Evolutionary conservation across 257 asterid species (phyloP), one percentile per base, ranked within the genome.

Genomic region (Ilex asprella): DNA sequence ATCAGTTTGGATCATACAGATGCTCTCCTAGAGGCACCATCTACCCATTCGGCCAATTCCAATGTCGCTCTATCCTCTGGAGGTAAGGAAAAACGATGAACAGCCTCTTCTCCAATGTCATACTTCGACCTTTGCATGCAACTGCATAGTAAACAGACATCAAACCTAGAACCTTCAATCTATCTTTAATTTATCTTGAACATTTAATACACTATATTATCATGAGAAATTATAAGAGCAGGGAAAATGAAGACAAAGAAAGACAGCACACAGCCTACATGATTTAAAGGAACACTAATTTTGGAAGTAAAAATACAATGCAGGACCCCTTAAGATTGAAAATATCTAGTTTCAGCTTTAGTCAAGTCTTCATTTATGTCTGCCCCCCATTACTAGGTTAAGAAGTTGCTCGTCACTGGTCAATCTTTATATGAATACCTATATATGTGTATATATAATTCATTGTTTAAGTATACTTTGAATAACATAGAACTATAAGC

Each of bases 71-170:
- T 92, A 82, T 92, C 97, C 83, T 92, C 99, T 49, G 95, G 91
- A 68, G 99, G 82, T 70, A 92, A 75, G 66, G 99, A 85, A 74
- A 86, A 92, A 69, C 99, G 97, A 73, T 86, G 81, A 70, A 92
- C 87, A 32, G 97, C 96, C 79, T 92, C 96, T 71, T 76, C 99
- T 46, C 99, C 99, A 30, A 92, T 85, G 81, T 92, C 99, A 79
- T 78, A 92, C 73, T 92, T 87, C 50, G 95, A 94, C 79, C 89
- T 91, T 71, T 92, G 99, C 99, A 92, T 92, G 86, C 99, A 92
- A 56, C 99, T 92, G 81, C 66, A 63, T 35, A 64, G 68, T 64
- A 71, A 67, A 64, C 57, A 75, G 74, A 75, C 21, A 73, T 62
- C 68, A 73, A 29, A 55, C 55, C 66, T 53, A 61, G 29, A 44